These are phyloP conservation scores for Phytophthora cryptogea DNA, from an alignment of 352 stramenopile species.

Conservation along the genomic window DNA sequence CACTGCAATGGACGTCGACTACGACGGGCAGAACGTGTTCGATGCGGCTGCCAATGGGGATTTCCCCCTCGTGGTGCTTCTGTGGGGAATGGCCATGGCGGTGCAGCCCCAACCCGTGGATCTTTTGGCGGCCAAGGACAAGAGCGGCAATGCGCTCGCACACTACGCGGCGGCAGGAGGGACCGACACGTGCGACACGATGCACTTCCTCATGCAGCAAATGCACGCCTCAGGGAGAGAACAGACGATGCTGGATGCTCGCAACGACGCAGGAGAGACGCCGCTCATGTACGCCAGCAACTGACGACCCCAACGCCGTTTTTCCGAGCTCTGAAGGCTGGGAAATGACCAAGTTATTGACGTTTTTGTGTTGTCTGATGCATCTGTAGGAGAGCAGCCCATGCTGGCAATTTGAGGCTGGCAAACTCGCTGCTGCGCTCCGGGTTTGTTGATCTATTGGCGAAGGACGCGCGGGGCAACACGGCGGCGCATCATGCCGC, in stretches of 20 bases:
- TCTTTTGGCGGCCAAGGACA: constrained; percentile 53
- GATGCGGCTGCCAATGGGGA: constrained; percentile 77
- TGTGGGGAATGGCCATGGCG: constrained; percentile 86
- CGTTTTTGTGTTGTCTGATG: constrained; percentile 3
- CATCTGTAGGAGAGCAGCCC: constrained; percentile 55
- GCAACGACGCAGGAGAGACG: constrained; percentile 67
- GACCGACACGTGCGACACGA: constrained; percentile 59
- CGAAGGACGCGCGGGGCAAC: constrained; percentile 64
- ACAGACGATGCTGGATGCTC: constrained; percentile 50
- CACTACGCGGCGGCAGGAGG: constrained; percentile 63
- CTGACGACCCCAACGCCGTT: neutral
- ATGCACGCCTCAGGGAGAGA: constrained; percentile 39
- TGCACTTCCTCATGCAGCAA: constrained; percentile 86
- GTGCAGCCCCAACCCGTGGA: constrained; percentile 56
- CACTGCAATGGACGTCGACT: constrained; percentile 58
- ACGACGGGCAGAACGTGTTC: constrained; percentile 78
- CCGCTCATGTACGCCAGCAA: constrained; percentile 58
- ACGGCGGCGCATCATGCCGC: constrained; percentile 74
- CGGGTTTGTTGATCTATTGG: constrained; percentile 51
- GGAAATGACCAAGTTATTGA: constrained; percentile 16
- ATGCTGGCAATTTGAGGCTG: constrained; percentile 71
- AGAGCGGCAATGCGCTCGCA: constrained; percentile 54
- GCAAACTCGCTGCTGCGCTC: constrained; percentile 59
- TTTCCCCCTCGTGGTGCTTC: constrained; percentile 83
- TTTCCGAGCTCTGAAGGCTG: neutral